Conservation (phyloP, 805 yeast genomes). For the Saturnispora sekii region DNA sequence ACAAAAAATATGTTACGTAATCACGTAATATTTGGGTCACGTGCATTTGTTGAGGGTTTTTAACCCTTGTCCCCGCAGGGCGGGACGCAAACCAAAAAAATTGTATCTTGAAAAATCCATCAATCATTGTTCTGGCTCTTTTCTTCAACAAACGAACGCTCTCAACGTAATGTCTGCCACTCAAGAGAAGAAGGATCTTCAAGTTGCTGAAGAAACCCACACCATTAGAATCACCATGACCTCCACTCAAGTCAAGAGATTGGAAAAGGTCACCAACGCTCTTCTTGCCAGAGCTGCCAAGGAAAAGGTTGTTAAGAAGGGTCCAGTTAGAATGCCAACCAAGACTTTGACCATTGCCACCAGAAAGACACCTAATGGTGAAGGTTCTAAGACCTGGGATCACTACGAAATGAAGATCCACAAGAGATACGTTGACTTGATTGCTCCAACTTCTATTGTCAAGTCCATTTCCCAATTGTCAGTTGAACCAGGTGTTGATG, state of each 20-base stretch:
- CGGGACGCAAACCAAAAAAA: not conserved
- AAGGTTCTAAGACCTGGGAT: constrained; percentile 99
- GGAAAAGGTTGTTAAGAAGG: constrained; percentile 83
- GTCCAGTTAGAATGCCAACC: constrained; percentile 99
- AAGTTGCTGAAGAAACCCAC: constrained; percentile 74
- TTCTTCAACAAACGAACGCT: constrained; percentile 22
- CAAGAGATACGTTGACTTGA: constrained; percentile 98
- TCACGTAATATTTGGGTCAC: constrained; percentile 1
- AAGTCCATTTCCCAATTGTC: constrained; percentile 96
- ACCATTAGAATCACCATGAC: constrained; percentile 99
- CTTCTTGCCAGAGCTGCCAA: constrained; percentile 80
- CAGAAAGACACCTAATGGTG: constrained; percentile 99
- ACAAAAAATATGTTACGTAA: not conserved
- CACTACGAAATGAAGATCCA: constrained; percentile 99
- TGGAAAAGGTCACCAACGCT: constrained; percentile 92
- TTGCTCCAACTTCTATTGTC: constrained; percentile 89
- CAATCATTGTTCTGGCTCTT: too few relatives aligned
- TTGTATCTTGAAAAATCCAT: not conserved
- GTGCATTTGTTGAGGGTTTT: constrained; percentile 3
- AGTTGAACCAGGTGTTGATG: constrained; percentile 99
- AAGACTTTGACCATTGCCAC: constrained; percentile 96
- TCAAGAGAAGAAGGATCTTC: constrained; percentile 74
- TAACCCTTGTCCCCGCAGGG: not conserved
- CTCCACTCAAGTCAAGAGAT: constrained; percentile 97
- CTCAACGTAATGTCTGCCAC: constrained; percentile 49